Base-by-base conservation (phyloP, 345 rosid species). In the Eucalyptus cladocalyx region DNA sequence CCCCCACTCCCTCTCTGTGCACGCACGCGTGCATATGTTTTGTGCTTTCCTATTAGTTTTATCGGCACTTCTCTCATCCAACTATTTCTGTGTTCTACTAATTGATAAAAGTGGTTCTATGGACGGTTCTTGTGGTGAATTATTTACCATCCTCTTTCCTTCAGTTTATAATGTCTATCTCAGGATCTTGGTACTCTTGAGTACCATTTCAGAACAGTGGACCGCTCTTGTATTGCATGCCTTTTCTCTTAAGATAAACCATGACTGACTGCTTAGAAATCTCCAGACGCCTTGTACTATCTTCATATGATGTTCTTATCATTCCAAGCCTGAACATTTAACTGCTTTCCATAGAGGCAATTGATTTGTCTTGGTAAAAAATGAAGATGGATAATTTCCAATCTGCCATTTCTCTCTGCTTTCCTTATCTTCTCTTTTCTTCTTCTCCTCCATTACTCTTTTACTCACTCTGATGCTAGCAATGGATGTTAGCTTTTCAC, bases 21-120 rank as follows among this genome's bases (percentile, higher is more conserved):
- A 37, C 2, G 7, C 5, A 0, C 10, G 0, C 2, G 2, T 0
- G 26, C 5, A 0, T 8, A 53, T 21, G 2, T 53, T 37, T 72
- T 72, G 28, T 72, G 83, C 16, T 19, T 72, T 37, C 45, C 83
- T 72, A 37, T 72, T 10, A 37, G 45, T 37, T 72, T 72, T 72
- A 37, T 37, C 1, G 9, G 7, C 83, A 19, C 83, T 21, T 72
- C 15, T 37, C 28, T 72, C 83, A 19, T 37, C 83, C 45, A 40
- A 76, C 47, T 37, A 21, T 40, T 37, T 21, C 28, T 76, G 47
- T 37, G 45, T 76, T 37, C 28, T 24, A 8, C 47, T 76, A 76
- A 37, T 72, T 19, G 81, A 72, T 72, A 37, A 37, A 72, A 9
- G 8, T 37, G 81, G 83, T 76, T 76, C 83, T 43, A 37, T 37